Evolutionary conservation across 208 protist species (phyloP).

Genomic region (Leishmania guyanensis): DNA sequence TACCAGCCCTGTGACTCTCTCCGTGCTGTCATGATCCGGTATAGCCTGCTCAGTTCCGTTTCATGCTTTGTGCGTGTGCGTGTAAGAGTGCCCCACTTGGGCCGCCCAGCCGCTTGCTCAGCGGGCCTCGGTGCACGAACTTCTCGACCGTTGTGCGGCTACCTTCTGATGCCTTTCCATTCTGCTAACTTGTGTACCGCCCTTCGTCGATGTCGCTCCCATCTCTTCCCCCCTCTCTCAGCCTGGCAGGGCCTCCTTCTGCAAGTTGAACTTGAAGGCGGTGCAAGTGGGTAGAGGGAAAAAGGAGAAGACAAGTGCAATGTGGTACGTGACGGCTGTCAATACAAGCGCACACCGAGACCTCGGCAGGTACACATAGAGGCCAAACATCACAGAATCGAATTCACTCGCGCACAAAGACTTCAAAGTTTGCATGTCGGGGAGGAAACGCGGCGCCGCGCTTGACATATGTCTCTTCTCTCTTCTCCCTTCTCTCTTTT

Average conservation of each 20-base stretch:
- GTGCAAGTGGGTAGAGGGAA: neutral
- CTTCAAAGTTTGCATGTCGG: neutral
- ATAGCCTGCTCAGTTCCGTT: neutral
- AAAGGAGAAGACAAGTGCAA: no score
- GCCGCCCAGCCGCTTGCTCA: neutral
- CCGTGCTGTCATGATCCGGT: neutral
- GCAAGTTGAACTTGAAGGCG: neutral
- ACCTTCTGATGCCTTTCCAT: neutral
- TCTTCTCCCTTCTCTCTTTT: slow-evolving; percentile 3
- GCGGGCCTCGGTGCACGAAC: neutral
- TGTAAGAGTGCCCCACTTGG: neutral
- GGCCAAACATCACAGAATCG: neutral
- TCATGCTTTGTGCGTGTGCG: neutral
- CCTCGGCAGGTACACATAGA: neutral
- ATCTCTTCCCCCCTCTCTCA: neutral
- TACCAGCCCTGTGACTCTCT: neutral
- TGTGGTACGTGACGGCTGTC: neutral
- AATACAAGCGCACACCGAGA: neutral
- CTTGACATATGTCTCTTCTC: neutral
- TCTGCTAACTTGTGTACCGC: slow-evolving; percentile 8
- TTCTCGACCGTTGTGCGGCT: neutral
- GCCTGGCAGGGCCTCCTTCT: neutral
- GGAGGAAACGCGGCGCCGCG: neutral
- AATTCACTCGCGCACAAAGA: neutral
- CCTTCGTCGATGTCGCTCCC: neutral